Conservation (phyloP, 495 filamentous ascomycete genomes). For the Penicillium paradoxum region DNA sequence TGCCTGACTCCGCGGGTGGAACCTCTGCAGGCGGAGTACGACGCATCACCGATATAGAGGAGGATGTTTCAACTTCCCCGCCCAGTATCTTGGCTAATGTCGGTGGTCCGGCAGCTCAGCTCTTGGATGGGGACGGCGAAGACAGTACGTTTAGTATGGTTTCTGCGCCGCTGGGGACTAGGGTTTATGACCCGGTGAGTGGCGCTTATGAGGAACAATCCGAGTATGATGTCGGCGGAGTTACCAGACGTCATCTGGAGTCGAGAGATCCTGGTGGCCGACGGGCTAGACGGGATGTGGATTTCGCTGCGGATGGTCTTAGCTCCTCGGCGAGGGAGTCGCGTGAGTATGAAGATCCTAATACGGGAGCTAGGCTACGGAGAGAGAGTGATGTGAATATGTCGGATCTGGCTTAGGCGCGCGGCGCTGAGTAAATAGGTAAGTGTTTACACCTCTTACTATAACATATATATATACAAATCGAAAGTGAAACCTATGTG, state of each 20-base stretch:
- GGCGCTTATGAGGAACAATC: conserved; percentile 11
- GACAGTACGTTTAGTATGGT: conserved; percentile 9
- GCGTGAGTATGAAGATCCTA: conserved; percentile 19
- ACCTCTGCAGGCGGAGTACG: conserved; percentile 23
- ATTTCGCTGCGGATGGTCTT: conserved; percentile 9
- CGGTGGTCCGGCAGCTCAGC: conserved; percentile 3
- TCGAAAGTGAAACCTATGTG: no score
- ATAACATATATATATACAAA: neutral
- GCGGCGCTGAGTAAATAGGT: neutral
- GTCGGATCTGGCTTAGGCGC: conserved; percentile 6
- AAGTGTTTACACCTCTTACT: neutral
- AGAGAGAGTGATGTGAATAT: conserved; percentile 20
- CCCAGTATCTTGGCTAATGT: neutral
- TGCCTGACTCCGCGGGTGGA: conserved; percentile 4
- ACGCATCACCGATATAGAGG: conserved; percentile 28
- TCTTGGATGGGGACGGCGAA: conserved; percentile 9
- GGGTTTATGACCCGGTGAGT: conserved; percentile 11
- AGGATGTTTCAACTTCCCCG: neutral
- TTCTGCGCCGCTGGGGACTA: conserved; percentile 6
- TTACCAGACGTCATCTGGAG: conserved; percentile 8
- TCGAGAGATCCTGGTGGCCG: conserved; percentile 9
- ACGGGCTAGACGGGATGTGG: conserved; percentile 3
- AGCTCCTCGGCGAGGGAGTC: conserved; percentile 7
- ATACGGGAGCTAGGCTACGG: conserved; percentile 12
- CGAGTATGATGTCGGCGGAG: conserved; percentile 14